Conservation (phyloP, 257 asterid genomes). For the Nicotiana knightiana region DNA sequence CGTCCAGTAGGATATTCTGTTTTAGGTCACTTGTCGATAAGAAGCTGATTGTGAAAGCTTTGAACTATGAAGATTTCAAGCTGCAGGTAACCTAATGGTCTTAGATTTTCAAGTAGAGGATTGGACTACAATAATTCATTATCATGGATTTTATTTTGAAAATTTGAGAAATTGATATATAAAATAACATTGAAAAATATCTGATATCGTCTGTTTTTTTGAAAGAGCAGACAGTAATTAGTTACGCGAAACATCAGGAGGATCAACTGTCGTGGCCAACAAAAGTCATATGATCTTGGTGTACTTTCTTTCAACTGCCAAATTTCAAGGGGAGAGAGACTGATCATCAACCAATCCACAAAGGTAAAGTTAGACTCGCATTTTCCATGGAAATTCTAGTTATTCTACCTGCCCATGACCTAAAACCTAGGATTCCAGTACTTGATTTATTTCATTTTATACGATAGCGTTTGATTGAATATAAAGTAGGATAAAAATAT, state of each 20-base stretch:
- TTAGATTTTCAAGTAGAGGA: neutral
- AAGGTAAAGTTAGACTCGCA: neutral
- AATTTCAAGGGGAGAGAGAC: too few relatives aligned
- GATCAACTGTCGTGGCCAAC: neutral
- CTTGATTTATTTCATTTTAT: too few relatives aligned
- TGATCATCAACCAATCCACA: neutral
- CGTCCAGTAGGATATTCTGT: neutral
- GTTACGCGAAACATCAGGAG: neutral
- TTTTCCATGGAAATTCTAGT: neutral
- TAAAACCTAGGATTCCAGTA: too few relatives aligned
- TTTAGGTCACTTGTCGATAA: neutral
- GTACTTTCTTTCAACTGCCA: too few relatives aligned
- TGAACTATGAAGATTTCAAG: neutral
- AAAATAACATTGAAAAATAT: too few relatives aligned
- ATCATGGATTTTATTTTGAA: too few relatives aligned
- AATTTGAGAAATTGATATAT: too few relatives aligned
- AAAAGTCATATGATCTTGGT: neutral
- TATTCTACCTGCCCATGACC: neutral
- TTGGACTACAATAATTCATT: too few relatives aligned
- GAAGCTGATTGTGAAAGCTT: neutral
- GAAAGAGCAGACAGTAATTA: neutral
- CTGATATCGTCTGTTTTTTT: too few relatives aligned
- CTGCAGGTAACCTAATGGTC: neutral
- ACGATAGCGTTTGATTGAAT: too few relatives aligned
- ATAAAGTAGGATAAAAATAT: too few relatives aligned